phyloP scores from a whole-genome alignment of 1,284 basidiomycete species.

The Puccinia coronata region DNA sequence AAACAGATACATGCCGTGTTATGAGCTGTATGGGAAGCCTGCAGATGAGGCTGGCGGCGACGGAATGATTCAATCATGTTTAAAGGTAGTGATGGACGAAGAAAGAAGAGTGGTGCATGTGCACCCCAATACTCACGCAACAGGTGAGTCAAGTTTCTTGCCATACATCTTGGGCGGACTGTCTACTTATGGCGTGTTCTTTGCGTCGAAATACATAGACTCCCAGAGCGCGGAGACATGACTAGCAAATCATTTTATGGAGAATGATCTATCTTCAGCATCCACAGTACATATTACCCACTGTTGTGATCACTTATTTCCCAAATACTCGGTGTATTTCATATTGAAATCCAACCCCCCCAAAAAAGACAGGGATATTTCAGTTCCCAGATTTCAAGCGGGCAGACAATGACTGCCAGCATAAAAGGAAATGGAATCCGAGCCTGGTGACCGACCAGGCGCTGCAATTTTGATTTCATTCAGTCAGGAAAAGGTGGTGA shows the following conservation, averaged over 20 bases:
- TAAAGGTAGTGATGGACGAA: constrained; percentile 21
- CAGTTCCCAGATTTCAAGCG: too few species aligned
- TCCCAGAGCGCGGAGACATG: background rate
- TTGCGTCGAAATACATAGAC: too few species aligned
- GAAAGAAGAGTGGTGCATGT: constrained; percentile 22
- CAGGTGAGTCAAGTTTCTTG: background rate
- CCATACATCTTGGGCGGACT: too few species aligned
- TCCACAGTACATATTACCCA: background rate
- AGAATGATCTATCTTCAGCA: background rate
- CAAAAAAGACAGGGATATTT: too few species aligned
- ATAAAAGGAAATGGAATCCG: background rate
- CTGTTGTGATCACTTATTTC: background rate
- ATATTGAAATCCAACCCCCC: background rate
- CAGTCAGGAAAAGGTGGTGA: background rate
- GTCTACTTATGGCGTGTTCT: too few species aligned
- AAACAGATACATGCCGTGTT: constrained; percentile 36
- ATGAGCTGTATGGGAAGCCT: constrained; percentile 21
- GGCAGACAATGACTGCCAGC: too few species aligned
- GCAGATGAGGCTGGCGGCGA: background rate
- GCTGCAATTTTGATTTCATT: background rate
- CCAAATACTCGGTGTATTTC: background rate
- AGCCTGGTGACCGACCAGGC: background rate
- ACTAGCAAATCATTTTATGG: background rate
- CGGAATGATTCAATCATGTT: background rate
- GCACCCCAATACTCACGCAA: background rate